Base-by-base conservation (phyloP, 2,329 filamentous ascomycete genomes). In the Ceratocystiopsis sp. region DNA sequence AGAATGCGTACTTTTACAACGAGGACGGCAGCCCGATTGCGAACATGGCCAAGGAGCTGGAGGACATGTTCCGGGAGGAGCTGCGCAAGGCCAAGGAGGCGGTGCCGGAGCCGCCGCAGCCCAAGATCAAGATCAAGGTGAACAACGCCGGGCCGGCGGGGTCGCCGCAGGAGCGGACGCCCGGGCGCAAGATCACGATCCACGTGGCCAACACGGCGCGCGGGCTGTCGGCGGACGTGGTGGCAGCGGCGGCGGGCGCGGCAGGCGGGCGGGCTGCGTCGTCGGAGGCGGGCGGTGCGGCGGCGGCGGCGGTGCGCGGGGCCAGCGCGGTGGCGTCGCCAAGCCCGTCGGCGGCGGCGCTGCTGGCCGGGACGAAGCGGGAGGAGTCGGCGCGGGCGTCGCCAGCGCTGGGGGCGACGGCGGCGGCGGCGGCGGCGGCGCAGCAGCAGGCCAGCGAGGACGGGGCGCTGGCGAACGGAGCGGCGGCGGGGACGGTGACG, bases 11-110 rank as follows among this genome's bases (percentile, higher is more conserved):
- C 54, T 80, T 80, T 46, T 95, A 89, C 65, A 95, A 95, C 51
- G 84, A 94, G 58, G 86, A 94, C 55, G 83, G 80, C 4, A 94
- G 87, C 54, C 80, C 85, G 15, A 87, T 94, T 42, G 84, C 78
- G 49, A 67, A 73, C 18, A 66, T 91, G 47, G 84, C 85, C 1
- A 73, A 78, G 40, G 78, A 91, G 46, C 72, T 95, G 8, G 79
- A 93, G 73, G 84, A 84, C 63, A 50, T 75, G 53, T 87, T 93
- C 55, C 66, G 74, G 42, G 66, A 71, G 36, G 67, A 82, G 43
- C 59, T 93, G 34, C 74, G 73, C 48, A 71, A 83, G 53, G 85
- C 84, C 11, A 85, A 81, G 57, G 70, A 70, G 39, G 70, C 70
- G 44, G 82, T 89, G 16, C 68, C 73, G 40, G 82, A 91, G 58